Percentiles rank a stretch among this genome's conserved stretches.
These are phyloP conservation scores for Citrus sinensis DNA, from an alignment of 345 rosid species.

Conservation along the genomic window DNA sequence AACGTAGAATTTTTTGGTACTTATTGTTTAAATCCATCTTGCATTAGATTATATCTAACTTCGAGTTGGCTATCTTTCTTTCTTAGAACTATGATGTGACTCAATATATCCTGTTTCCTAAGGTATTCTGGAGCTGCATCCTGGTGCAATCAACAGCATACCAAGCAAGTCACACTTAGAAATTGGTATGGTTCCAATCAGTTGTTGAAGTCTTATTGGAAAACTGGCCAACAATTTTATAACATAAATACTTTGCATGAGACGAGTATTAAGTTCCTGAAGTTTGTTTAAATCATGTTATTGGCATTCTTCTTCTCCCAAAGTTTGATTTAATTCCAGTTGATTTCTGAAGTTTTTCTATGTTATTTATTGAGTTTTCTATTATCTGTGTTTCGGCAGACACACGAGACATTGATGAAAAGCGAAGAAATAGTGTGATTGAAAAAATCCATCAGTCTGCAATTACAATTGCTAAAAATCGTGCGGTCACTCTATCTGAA, in stretches of 20 bases:
- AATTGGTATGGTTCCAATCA: constrained; percentile 50
- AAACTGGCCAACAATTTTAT: neutral
- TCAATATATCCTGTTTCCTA: neutral
- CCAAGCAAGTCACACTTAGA: constrained; percentile 93
- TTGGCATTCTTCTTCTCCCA: neutral
- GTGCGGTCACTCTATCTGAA: constrained; percentile 62
- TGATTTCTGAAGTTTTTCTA: neutral
- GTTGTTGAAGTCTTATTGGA: neutral
- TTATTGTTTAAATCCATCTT: neutral
- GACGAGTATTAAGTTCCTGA: neutral
- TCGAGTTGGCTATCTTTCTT: neutral
- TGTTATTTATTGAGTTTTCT: neutral
- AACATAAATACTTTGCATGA: neutral
- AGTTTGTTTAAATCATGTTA: neutral
- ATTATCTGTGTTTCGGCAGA: constrained; percentile 35
- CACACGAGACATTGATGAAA: constrained; percentile 85
- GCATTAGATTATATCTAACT: neutral
- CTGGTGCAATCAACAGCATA: constrained; percentile 95
- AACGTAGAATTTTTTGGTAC: neutral
- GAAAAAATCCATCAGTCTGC: constrained; percentile 79
- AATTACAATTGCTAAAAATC: constrained; percentile 50
- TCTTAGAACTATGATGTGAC: neutral
- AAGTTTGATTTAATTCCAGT: neutral
- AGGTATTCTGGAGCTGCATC: constrained; percentile 90
- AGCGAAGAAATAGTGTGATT: constrained; percentile 68